Base-by-base conservation (phyloP, 1,284 basidiomycete genomes). In the Lentinula novae-zelandiae region DNA sequence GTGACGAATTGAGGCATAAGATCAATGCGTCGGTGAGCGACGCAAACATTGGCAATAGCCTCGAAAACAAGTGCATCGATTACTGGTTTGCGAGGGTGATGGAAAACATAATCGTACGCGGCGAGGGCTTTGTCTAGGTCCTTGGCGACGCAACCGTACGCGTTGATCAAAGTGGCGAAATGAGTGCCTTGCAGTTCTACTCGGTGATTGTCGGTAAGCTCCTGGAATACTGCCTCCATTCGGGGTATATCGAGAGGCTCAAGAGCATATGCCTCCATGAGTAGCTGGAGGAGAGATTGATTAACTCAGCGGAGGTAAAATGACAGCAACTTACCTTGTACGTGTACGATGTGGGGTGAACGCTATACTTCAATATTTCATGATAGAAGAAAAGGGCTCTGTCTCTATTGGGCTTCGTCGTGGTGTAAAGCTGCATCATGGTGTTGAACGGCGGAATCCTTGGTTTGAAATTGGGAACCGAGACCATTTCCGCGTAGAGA, bases 361-460 rank as follows among this genome's bases (percentile, higher is more conserved):
- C 87, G 1, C 82, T 75, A 5, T 83, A 86, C 13, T 75, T 72
- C 39, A 79, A 72, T 75, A 99, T 83, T 68, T 86, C 81, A 58
- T 89, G 71, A 73, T 92, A 93, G 75, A 92, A 99, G 66, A 84
- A 77, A 42, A 97, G 73, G 13, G 90, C 90, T 49, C 85, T 82
- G 36, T 84, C 83, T 56, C 95, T 87, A 67, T 95, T 89, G 1
- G 95, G 95, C 69, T 92, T 91, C 27, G 91, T 96, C 64, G 91
- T 87, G 53, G 92, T 90, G 76, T 94, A 97, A 71, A 96, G 84
- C 75, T 99, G 97, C 84, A 99, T 98, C 96, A 99, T 98, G 42
- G 93, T 98, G 77, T 98, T 99, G 80, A 86, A 94, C 5, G 96
- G 96, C 22, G 97, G 96, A 1, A 97, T 89, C 6, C 95, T 83